Evolutionary conservation across 2,329 filamentous ascomycete genomes (phyloP), one percentile per base, ranked within the genome.

Genomic region (Sarocladiaceae sp.): DNA sequence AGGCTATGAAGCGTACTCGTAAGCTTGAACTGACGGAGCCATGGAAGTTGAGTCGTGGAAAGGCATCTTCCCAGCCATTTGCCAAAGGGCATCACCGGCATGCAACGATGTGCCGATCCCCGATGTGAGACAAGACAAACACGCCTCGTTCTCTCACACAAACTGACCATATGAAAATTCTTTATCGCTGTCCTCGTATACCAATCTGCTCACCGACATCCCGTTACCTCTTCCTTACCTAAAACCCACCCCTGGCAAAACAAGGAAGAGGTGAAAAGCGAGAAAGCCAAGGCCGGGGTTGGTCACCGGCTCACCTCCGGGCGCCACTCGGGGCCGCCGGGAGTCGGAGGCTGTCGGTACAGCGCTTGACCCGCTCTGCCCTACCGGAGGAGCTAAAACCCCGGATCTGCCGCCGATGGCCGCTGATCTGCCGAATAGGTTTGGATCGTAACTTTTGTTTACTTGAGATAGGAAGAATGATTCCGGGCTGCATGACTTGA

Each of bases 381-480:
- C n/a, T n/a, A n/a, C n/a, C n/a, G n/a, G n/a, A n/a, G n/a, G n/a
- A n/a, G n/a, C n/a, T n/a, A 33, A 15, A 15, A 33, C 29, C 26
- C 44, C 44, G 44, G 44, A 48, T 33, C 44, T 22, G 25, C 28
- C 44, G 13, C 44, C 44, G 44, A 48, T 33, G 44, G 44, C 44
- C 44, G 44, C 26, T 22, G 25, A 26, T 46, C 7, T 18, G 17
- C 7, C n/a, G n/a, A n/a, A n/a, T n/a, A n/a, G n/a, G n/a, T n/a
- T n/a, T n/a, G n/a, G 29, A 31, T 15, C 10, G 18, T 37, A 17
- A 11, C 11, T 37, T 37, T 6, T 37, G 11, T 10, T 37, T 37
- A 11, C 11, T 7, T 7, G n/a, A 37, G n/a, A 37, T 11, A 12
- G 35, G n/a, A 8, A 15, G 8, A 15, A 31, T 15, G 29, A 31